phyloP scores from a whole-genome alignment of 495 filamentous ascomycete genomes.

The Penicillium chermesinum region DNA sequence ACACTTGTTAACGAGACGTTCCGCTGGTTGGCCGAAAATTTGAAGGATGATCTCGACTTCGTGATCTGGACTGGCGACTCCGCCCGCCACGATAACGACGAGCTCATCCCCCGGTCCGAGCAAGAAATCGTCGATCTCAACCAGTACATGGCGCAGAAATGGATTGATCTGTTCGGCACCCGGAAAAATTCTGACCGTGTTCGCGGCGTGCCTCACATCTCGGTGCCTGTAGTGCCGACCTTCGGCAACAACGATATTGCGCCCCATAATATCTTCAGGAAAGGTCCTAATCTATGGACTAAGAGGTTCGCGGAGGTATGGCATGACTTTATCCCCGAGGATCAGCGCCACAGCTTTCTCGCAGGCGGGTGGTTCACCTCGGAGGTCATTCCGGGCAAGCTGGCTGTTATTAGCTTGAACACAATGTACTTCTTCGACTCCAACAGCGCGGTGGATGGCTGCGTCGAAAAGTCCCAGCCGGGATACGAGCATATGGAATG shows the following conservation, averaged over 20 bases:
- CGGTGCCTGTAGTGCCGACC: conserved; percentile 80
- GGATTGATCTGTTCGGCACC: conserved; percentile 65
- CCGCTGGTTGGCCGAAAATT: conserved; percentile 79
- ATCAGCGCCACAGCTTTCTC: conserved; percentile 85
- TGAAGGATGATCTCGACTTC: conserved; percentile 86
- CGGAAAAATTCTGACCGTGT: conserved; percentile 36
- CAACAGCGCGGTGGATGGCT: conserved; percentile 90
- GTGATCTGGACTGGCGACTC: conserved; percentile 98
- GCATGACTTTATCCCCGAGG: conserved; percentile 84
- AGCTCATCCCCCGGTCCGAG: conserved; percentile 66
- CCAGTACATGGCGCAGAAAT: conserved; percentile 65
- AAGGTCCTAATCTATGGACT: conserved; percentile 82
- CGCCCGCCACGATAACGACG: conserved; percentile 91
- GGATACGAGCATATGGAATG: conserved; percentile 96
- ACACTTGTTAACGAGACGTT: conserved; percentile 84
- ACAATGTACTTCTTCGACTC: conserved; percentile 93
- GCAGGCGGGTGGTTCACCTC: conserved; percentile 90
- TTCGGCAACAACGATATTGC: conserved; percentile 97
- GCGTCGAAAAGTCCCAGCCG: conserved; percentile 66
- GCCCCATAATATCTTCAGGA: conserved; percentile 88
- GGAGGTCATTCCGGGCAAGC: conserved; percentile 80
- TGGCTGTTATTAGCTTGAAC: conserved; percentile 93
- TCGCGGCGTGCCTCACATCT: conserved; percentile 45
- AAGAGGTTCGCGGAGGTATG: conserved; percentile 68
- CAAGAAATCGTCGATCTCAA: conserved; percentile 74